These are phyloP conservation scores for Kondoa malvinella DNA, from an alignment of 768 basidiomycete genomes.

Conservation along the genomic window DNA sequence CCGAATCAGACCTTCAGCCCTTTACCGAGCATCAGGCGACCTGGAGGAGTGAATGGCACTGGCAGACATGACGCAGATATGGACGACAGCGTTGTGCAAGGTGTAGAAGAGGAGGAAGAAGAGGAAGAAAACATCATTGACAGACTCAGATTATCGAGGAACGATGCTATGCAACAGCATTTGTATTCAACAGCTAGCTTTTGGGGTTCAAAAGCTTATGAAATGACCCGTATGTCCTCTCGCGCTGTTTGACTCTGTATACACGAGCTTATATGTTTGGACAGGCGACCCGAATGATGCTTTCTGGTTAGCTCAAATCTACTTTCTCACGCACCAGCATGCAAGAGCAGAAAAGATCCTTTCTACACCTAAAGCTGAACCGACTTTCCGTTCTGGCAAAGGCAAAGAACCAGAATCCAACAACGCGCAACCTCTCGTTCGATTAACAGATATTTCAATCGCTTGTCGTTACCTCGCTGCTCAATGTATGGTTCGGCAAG, in stretches of 20 bases:
- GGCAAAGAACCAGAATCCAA: constrained; percentile 5
- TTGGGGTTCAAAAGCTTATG: constrained; percentile 95
- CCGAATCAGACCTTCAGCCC: not conserved
- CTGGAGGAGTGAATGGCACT: too few relatives aligned
- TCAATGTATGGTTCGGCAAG: constrained; percentile 81
- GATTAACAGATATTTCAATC: constrained; percentile 32
- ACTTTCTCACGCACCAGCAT: constrained; percentile 90
- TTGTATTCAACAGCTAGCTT: constrained; percentile 91
- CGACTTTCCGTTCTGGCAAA: constrained; percentile 2
- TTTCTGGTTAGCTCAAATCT: constrained; percentile 96
- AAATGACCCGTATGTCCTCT: constrained; percentile 49
- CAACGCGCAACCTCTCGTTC: constrained; percentile 5
- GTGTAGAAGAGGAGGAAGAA: constrained; percentile 34
- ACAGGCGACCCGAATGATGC: constrained; percentile 77
- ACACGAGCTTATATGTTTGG: constrained; percentile 33
- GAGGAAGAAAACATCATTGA: constrained; percentile 65
- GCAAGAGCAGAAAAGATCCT: constrained; percentile 81
- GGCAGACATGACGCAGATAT: not conserved
- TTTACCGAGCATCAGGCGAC: not conserved
- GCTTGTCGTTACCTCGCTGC: constrained; percentile 93
- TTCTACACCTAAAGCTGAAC: not conserved
- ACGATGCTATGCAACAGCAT: constrained; percentile 97
- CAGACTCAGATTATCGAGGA: constrained; percentile 88
- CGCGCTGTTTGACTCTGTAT: constrained; percentile 37
- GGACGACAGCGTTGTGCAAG: not conserved